Percentiles rank a stretch among this genome's conserved stretches.
Evolutionary conservation across 148 eudicot genomes (phyloP).

Genomic region (Spergularia marina): DNA sequence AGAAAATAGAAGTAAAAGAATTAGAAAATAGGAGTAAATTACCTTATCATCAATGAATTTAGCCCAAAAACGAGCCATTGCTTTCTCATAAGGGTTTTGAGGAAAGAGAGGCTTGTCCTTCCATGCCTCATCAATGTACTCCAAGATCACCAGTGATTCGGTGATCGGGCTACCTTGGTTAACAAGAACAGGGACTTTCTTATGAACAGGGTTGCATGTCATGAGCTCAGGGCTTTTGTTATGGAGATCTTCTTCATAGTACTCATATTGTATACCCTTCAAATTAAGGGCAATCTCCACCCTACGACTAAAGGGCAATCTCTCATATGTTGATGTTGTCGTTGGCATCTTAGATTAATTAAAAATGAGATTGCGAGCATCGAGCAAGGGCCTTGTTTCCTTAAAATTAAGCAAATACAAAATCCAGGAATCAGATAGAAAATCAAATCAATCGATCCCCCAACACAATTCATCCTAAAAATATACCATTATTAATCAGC

Average conservation of each 20-base stretch:
- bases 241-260: conserved; percentile 32
- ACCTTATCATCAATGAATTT: conserved; percentile 35
- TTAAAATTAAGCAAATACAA: too few species aligned
- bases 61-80: conserved; percentile 40
- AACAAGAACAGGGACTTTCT: conserved; percentile 36
- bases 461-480: too few species aligned
- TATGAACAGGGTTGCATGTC: conserved; percentile 32
- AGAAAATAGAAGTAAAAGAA: background rate
- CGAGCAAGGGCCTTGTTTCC: too few species aligned
- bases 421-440: too few species aligned
- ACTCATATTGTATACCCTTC: conserved; percentile 37
- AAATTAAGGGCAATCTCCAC: conserved; percentile 33
- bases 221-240: conserved; percentile 38
- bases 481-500: too few species aligned
- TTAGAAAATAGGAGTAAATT: background rate
- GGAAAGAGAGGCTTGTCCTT: conserved; percentile 29
- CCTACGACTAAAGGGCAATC: conserved; percentile 35
- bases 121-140: conserved; percentile 40
- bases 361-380: too few species aligned
- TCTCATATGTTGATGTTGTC: too few species aligned
- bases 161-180: conserved; percentile 27
- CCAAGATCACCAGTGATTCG: conserved; percentile 36
- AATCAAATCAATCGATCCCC: too few species aligned
- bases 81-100: conserved; percentile 26
- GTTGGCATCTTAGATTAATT: too few species aligned